phyloP scores from a whole-genome alignment of 2,329 filamentous ascomycete genomes.

The Botrytis fabae region DNA sequence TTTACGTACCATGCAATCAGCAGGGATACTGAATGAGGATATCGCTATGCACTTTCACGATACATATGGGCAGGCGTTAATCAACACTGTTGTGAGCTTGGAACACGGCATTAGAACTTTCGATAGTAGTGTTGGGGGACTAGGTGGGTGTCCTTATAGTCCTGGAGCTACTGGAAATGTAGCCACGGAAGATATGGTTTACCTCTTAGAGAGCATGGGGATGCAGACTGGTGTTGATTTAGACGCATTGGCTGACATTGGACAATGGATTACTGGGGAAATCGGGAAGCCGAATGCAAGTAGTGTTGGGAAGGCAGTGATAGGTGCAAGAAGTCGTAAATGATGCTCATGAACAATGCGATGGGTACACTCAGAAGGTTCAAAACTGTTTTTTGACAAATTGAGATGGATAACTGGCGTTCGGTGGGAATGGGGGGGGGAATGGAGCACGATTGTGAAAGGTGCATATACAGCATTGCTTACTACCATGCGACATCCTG shows the following conservation, averaged over 20 bases:
- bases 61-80: conserved; percentile 82
- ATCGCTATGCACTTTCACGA: conserved; percentile 87
- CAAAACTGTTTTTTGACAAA: neutral
- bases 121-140: conserved; percentile 75
- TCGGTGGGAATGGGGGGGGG: neutral
- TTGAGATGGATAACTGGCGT: conserved; percentile 9
- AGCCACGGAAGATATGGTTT: conserved; percentile 80
- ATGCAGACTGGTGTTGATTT: conserved; percentile 73
- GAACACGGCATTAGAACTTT: conserved; percentile 78
- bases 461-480: neutral
- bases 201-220: conserved; percentile 72
- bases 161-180: conserved; percentile 87
- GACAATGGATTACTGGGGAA: conserved; percentile 68
- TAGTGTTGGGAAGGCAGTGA: conserved; percentile 64
- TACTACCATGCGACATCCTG: neutral
- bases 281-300: conserved; percentile 64
- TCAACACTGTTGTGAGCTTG: conserved; percentile 75
- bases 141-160: conserved; percentile 83
- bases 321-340: conserved; percentile 46
- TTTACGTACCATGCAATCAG: conserved; percentile 62
- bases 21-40: conserved; percentile 67
- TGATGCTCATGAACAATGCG: neutral
- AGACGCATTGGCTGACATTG: conserved; percentile 65
- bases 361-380: neutral
- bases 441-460: neutral